Evolutionary conservation across 2,329 filamentous ascomycete genomes (phyloP), one percentile per base, ranked within the genome.

Genomic region (Colletotrichum sp.): DNA sequence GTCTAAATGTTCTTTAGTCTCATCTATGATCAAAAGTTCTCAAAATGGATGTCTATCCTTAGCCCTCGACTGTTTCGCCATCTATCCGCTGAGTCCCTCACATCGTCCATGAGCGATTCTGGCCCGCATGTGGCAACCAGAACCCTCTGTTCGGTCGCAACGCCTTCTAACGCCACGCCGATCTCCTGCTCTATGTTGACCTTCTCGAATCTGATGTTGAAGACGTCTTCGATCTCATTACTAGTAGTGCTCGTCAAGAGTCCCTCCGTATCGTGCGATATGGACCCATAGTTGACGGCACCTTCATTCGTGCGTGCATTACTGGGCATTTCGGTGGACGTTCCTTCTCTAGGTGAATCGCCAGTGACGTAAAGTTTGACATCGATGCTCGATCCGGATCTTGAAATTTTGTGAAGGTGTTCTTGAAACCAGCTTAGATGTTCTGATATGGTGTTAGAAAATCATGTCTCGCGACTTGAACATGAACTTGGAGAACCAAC

Each of bases 61-160:
- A 73, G 24, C 28, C 24, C 52, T 56, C 64, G 63, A 5, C 26
- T 61, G 7, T 48, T 55, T 13, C n/a, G 28, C 55, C 70, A 73
- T 8, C 8, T 21, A 12, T 38, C 52, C 26, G 36, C 63, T 7
- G 70, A 38, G 18, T 62, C 64, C 12, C 30, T 62, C 14, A 73
- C 70, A 14, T 36, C 70, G 24, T 73, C 64, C 63, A 73, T 69
- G 5, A 73, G 16, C n/a, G 36, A 61, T 38, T 28, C 24, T 4
- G 63, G 70, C 14, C 70, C 70, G 36, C 70, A 73, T 12, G 69
- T 38, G 18, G 63, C 70, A 3, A 73, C n/a, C 5, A 69, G 32
- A 3, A 58, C 14, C 26, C 30, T 61, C 21, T 62, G 14, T 5
- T 36, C 32, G 8, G 14, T 21, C 2, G 8, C 24, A 9, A 72